Evolutionary conservation across 768 basidiomycete genomes (phyloP), one percentile per base, ranked within the genome.

Genomic region (Boletus sp.): DNA sequence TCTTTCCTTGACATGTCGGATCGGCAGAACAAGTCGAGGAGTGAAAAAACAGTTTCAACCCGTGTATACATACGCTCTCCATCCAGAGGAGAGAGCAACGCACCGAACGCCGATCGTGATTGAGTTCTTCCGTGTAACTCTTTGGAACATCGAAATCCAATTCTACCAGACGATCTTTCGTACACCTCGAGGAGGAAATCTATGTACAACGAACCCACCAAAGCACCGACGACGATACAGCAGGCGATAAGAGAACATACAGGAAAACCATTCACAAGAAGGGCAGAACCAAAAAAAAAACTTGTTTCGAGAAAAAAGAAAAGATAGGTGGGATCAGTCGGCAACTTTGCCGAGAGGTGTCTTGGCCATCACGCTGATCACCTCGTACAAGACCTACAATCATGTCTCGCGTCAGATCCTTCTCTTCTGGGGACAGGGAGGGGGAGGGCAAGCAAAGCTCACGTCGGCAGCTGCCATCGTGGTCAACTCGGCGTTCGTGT

Each of bases 341-440:
- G 55, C 58, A 23, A 78, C 71, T 66, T 85, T 87, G 65, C 87
- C 87, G 62, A 89, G 71, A 4, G 87, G 85, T 5, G 85, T 88
- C 75, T 89, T 89, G 11, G 82, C 84, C 87, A 89, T 89, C 43
- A 89, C 83, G 60, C 83, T 87, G 53, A 89, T 61, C 15, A 89
- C 88, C 64, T 89, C 87, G 64, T 81, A 88, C 5, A 89, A 72
- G 19, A 88, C 84, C 85, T 89, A 27, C 44, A 49, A 49, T 56
- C 64, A 57, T 50, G 63, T 5, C 29, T 17, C n/a, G 11, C 4
- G 62, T 64, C 41, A 64, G 51, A 27, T 21, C 25, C 5, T 14
- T 11, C 25, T 0, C 11, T 4, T 21, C 1, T 17, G 27, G n/a
- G n/a, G n/a, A n/a, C n/a, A n/a, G 23, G 7, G 7, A n/a, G 30